Base-by-base conservation (phyloP, 164 flowering plant genomes). In the Annona cherimola region DNA sequence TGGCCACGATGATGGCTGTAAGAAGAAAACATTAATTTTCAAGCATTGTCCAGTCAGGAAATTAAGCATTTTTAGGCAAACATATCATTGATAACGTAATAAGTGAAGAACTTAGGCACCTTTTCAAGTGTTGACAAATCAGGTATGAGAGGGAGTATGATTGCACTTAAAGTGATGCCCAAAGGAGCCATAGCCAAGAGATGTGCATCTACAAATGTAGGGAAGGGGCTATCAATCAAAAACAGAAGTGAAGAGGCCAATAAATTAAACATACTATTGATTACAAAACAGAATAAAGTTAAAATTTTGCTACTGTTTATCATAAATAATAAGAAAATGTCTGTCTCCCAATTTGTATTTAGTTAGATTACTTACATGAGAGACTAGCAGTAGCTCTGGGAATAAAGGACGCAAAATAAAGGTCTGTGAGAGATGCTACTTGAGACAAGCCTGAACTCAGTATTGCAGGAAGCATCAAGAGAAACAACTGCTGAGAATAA, bases 181-280 rank as follows among this genome's bases (percentile, higher is more conserved):
- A 80, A 43, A 50, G 83, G 83, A 61, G 83, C 78, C 80, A 77
- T 80, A 50, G 67, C 74, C 70, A 80, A 42, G 66, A 80, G 82
- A 73, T 72, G 68, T 50, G 82, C 82, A 77, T 80, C 82, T 80
- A 44, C 45, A 7, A 63, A 71, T 65, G n/a, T 42, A 65, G 44
- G 1, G 11, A 64, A 7, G 41, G 61, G 18, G 60, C 4, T 60
- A 50, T 50, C 57, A 11, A 11, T 6, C 14, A 50, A 16, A 50
- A 45, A 50, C 4, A 11, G 9, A 50, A 7, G 57, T 50, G 14
- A 16, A 50, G 57, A 50, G 14, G 14, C 57, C 14, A 8, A 50
- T 50, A 16, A 6, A 50, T 8, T 11, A 50, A 50, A 16, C 57
- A 50, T 50, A 50, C 57, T 16, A 50, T 50, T 50, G 50, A 45